Base-by-base conservation (phyloP, 2,329 filamentous ascomycete species). In the Microascus cirrosus region DNA sequence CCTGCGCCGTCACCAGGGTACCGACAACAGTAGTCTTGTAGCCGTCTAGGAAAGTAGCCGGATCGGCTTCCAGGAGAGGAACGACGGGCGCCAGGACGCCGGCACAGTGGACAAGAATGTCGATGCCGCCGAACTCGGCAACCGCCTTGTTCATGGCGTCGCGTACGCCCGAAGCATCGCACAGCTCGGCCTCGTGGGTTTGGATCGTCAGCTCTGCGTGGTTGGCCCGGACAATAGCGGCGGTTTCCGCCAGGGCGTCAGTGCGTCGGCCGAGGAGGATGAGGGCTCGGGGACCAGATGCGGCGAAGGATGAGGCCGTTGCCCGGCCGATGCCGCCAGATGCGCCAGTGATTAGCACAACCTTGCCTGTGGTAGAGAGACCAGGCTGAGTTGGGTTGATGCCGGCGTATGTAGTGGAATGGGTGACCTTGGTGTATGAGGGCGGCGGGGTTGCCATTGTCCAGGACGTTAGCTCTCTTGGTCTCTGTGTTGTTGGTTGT, bases 301-400 rank as follows among this genome's bases (percentile, higher is more conserved):
- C 60, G 18, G 71, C 68, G 62, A 78, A 88, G 45, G 83, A 73
- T 55, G 77, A 74, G 3, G 85, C 84, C 11, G 86, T 79, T 1
- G 82, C 79, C 57, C 82, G 80, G 1, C 85, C 85, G 53, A 88
- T 80, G 28, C 84, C 83, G 1, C 77, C 79, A 2, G 79, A 80
- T 10, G 78, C 84, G 24, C 85, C 85, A 2, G 83, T 86, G 65
- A 89, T 83, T 15, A 88, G 72, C 10, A 85, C 81, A 20, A 76
- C 82, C 32, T 67, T 67, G 7, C 71, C 71, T 20, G 64, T 67
- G n/a, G 71, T 69, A 0, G 68, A 73, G 6, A 74, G 65, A 36
- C 69, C 68, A 0, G 70, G 70, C 0, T 66, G 68, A 5, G 59
- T 45, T 4, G 71, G 66, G 1, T 65, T 66, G 58, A 74, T 71